Base-by-base conservation (phyloP, 768 basidiomycete genomes). In the Cubamyces lactineus region DNA sequence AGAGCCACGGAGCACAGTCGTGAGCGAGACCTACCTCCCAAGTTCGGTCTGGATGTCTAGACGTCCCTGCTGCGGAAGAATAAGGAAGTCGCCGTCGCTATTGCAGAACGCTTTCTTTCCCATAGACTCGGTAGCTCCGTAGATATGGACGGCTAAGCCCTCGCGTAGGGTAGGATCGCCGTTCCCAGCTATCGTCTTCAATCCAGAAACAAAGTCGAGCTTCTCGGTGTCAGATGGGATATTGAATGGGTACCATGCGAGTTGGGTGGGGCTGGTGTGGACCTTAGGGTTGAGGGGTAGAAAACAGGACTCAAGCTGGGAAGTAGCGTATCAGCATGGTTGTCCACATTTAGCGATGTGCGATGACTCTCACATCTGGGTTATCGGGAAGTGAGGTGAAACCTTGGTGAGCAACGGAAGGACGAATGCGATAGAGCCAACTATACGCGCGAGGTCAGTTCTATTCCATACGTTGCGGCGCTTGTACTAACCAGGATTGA, bases 11-110 rank as follows among this genome's bases (percentile, higher is more conserved):
- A 2, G 34, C 4, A 5, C 19, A 26, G 48, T 15, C 15, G 13
- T 15, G 1, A 12, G 12, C 28, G 48, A 2, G 48, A 75, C 83
- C 65, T 65, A 86, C 86, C 79, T 84, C 54, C 87, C 87, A 62
- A 85, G 82, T 71, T 89, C 87, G 2, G 87, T 88, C 71, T 86
- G 86, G 43, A 89, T 81, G 68, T 88, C 86, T 63, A 89, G 73
- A 13, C 86, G 77, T 5, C 87, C 87, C 67, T 83, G 79, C 69
- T 87, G 82, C 9, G 87, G 87, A 17, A 88, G 74, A 67, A 89
- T 84, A 69, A 88, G 73, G 77, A 87, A 82, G 71, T 88, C 86
- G 7, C 87, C 86, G 64, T 88, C 86, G 48, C 78, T 84, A 68
- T 86, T 84, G 63, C 79, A 80, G 71, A 86, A 86, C 2, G 86